Conservation (phyloP, 164 flowering plant genomes). For the Berberis vulgaris region DNA sequence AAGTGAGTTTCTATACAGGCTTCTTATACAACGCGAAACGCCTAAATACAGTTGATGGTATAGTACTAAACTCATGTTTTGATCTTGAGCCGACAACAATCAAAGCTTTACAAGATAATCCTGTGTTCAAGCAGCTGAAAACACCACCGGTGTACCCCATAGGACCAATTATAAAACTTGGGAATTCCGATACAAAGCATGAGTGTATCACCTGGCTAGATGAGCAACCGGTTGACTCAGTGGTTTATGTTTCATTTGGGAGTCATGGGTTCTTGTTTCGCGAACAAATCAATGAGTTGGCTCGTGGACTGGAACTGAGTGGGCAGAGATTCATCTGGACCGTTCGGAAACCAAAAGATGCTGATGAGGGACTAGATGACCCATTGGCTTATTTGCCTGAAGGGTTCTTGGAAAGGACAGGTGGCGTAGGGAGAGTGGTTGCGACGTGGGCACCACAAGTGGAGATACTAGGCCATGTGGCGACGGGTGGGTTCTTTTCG, state of each 20-base stretch:
- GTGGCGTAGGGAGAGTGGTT: slow-evolving; percentile 20
- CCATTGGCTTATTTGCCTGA: slow-evolving; percentile 18
- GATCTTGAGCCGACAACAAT: slow-evolving; percentile 28
- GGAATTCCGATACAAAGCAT: not conserved
- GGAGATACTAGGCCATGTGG: slow-evolving; percentile 23
- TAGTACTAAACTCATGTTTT: slow-evolving; percentile 35
- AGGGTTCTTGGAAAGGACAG: slow-evolving; percentile 29
- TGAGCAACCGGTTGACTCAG: slow-evolving; percentile 24
- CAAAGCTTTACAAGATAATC: slow-evolving; percentile 13
- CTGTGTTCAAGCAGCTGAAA: slow-evolving; percentile 1
- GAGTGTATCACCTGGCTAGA: slow-evolving; percentile 20
- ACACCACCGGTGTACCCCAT: slow-evolving; percentile 18
- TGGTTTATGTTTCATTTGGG: slow-evolving; percentile 26
- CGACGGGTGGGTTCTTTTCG: slow-evolving; percentile 32
- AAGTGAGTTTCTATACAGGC: slow-evolving; percentile 8
- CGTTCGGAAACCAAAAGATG: not conserved
- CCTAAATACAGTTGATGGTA: slow-evolving; percentile 24
- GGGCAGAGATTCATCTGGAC: slow-evolving; percentile 13
- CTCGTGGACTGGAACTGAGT: slow-evolving; percentile 22
- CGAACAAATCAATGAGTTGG: slow-evolving; percentile 21
- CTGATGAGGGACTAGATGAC: not conserved
- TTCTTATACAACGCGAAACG: slow-evolving; percentile 9
- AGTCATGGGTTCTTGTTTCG: slow-evolving; percentile 20
- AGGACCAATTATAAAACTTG: slow-evolving; percentile 4
- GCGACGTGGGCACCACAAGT: slow-evolving; percentile 32